phyloP scores from a whole-genome alignment of 225 moss, liverwort and hornwort species.

The Marchantia paleacea region DNA sequence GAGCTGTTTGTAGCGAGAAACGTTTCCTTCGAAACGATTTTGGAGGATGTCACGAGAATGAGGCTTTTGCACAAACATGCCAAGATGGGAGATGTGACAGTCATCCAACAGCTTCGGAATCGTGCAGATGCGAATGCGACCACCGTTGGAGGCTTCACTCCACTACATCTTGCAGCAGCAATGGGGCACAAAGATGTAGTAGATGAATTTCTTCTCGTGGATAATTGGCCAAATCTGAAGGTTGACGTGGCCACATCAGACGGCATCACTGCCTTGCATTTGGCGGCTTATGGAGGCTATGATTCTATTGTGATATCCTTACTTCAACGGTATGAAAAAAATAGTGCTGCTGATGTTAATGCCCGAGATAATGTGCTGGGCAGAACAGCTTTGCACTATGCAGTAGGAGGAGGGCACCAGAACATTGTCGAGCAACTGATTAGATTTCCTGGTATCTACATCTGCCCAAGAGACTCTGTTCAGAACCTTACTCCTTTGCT shows the following conservation, averaged over 20 bases:
- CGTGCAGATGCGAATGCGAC: background rate
- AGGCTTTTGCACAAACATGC: no score
- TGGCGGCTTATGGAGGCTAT: conserved; percentile 21
- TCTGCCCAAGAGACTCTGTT: conserved; percentile 5
- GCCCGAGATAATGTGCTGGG: background rate
- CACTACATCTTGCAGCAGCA: conserved; percentile 21
- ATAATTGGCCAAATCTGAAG: background rate
- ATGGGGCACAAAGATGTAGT: conserved; percentile 6
- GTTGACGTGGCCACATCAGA: background rate
- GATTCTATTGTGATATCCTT: background rate
- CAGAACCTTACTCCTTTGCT: conserved; percentile 16
- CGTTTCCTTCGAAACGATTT: no score
- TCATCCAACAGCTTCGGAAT: no score
- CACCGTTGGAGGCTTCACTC: conserved; percentile 12
- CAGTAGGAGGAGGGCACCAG: background rate
- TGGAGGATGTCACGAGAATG: no score
- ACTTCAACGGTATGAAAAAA: background rate
- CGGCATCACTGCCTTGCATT: conserved; percentile 20
- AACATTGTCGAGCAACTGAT: background rate
- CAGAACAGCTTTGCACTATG: conserved; percentile 18
- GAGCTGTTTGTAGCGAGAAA: no score
- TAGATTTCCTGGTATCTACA: background rate
- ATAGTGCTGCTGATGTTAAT: background rate
- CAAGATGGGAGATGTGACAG: no score
- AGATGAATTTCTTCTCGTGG: background rate